Evolutionary conservation across 1,284 basidiomycete genomes (phyloP), one percentile per base, ranked within the genome.

Genomic region (Ganoderma meredithae): DNA sequence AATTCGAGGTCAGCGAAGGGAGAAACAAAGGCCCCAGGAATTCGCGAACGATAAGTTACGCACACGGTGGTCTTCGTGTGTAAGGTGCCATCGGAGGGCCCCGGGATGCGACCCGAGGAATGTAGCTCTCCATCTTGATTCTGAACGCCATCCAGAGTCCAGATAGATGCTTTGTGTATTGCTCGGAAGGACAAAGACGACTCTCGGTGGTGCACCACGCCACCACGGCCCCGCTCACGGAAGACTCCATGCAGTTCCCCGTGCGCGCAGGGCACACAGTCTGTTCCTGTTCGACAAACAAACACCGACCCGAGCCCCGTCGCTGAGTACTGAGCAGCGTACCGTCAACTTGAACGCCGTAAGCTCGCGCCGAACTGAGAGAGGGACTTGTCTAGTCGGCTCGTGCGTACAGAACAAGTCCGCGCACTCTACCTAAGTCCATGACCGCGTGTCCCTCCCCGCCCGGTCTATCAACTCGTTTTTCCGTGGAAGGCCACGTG

Each of bases 1-100:
- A 15, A 31, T 58, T 58, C 19, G 10, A 58, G 55, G 13, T 58
- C 55, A 58, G 55, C 55, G 55, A 58, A 58, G 19, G 55, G 9
- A 39, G 33, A 19, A 19, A 58, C 27, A 58, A 56, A 58, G 55
- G n/a, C 5, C 15, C 17, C 27, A 55, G 15, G 1, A 27, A 19
- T 55, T 33, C 53, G 53, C 53, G 17, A 55, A 33, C 31, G 31
- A 55, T 19, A 27, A 2, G 36, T 36, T 4, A 55, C 52, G 52
- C 52, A 31, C 17, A 17, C 15, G 52, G 27, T 27, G 52, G 53
- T 33, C 53, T 17, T 33, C 53, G 31, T 33, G 17, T 49, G 47
- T 49, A 25, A n/a, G 55, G 55, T 39, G 55, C n/a, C 55, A 8
- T n/a, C 55, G 33, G 33, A 17, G 39, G 31, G 9, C 31, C n/a